Evolutionary conservation across 2,329 filamentous ascomycete species (phyloP).

Genomic region (Aspergillus pseudonomiae): DNA sequence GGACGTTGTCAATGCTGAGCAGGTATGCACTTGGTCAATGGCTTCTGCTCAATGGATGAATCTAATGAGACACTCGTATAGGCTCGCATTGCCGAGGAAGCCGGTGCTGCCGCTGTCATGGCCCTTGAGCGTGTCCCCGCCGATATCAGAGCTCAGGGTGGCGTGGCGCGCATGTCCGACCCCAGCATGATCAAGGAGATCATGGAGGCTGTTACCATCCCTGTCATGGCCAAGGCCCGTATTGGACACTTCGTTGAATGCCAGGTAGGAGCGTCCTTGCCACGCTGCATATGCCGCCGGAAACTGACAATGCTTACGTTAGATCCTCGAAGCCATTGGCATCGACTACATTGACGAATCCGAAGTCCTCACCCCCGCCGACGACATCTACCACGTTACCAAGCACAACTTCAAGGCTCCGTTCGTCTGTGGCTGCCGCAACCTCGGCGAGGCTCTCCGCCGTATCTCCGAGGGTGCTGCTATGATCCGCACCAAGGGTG

Average conservation of each 20-base stretch:
- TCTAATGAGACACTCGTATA: constrained; percentile 39
- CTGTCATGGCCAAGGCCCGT: constrained; percentile 98
- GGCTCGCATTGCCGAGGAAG: constrained; percentile 95
- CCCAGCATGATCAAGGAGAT: constrained; percentile 94
- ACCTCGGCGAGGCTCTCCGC: constrained; percentile 89
- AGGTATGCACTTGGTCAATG: constrained; percentile 49
- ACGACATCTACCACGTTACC: constrained; percentile 87
- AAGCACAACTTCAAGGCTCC: constrained; percentile 81
- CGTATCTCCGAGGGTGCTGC: constrained; percentile 91
- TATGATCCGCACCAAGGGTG: constrained; percentile 99
- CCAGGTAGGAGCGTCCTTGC: constrained; percentile 57
- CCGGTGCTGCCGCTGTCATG: constrained; percentile 96
- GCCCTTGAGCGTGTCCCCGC: constrained; percentile 95
- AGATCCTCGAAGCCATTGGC: constrained; percentile 92
- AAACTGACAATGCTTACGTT: constrained; percentile 10
- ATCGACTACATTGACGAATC: constrained; percentile 99
- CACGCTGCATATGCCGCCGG: neutral
- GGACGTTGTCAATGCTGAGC: constrained; percentile 93
- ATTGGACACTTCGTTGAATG: constrained; percentile 99
- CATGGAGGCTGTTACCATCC: constrained; percentile 91
- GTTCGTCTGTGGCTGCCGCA: constrained; percentile 95
- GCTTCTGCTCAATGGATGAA: neutral
- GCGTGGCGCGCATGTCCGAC: constrained; percentile 96
- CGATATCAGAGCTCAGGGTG: constrained; percentile 89
- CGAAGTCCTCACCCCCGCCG: constrained; percentile 94